phyloP scores from a whole-genome alignment of 495 filamentous ascomycete genomes.

The Talaromyces ruber region DNA sequence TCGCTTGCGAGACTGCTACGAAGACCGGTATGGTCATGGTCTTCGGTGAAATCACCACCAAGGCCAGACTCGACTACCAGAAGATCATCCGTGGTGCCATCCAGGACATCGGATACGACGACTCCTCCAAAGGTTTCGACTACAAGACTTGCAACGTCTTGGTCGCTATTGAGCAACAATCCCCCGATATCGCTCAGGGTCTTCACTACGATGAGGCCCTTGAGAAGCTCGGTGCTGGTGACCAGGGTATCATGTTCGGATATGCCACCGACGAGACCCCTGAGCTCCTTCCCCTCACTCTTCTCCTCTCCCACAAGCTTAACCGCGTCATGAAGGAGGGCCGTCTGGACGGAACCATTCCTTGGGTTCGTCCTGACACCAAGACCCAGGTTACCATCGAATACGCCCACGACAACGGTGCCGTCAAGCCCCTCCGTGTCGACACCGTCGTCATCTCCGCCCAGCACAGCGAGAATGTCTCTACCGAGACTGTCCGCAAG shows the following conservation, averaged over 20 bases:
- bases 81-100: constrained; percentile 91
- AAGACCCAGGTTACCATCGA: constrained; percentile 99
- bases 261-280: constrained; percentile 99
- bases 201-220: constrained; percentile 93
- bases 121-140: constrained; percentile 96
- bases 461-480: constrained; percentile 83
- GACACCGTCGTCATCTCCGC: constrained; percentile 96
- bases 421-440: constrained; percentile 83
- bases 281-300: constrained; percentile 87
- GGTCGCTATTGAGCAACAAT: constrained; percentile 98
- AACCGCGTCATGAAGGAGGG: constrained; percentile 87
- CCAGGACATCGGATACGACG: constrained; percentile 98
- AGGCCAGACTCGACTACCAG: constrained; percentile 92
- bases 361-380: constrained; percentile 96
- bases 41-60: constrained; percentile 98
- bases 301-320: constrained; percentile 90
- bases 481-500: constrained; percentile 86
- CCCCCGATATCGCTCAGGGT: constrained; percentile 96
- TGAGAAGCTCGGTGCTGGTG: constrained; percentile 96
- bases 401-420: constrained; percentile 93
- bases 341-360: constrained; percentile 74
- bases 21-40: constrained; percentile 99
- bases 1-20: constrained; percentile 97
- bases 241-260: constrained; percentile 99
- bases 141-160: constrained; percentile 99